These are phyloP conservation scores for Gnomoniopsis smithogilvyi DNA, from an alignment of 2,329 filamentous ascomycete genomes.

Conservation along the genomic window DNA sequence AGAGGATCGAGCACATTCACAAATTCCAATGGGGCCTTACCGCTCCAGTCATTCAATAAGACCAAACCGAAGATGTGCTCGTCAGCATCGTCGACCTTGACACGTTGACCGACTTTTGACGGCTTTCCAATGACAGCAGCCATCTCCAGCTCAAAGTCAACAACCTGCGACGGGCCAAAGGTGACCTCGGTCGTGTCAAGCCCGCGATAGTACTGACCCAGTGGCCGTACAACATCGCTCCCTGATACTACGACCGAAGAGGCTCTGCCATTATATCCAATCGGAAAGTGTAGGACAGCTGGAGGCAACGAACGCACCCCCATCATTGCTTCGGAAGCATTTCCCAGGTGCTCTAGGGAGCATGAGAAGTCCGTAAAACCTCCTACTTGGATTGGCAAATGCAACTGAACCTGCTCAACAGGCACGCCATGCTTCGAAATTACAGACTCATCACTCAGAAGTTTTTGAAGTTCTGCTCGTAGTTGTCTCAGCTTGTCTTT, in stretches of 20 bases:
- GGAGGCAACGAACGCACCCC: slow-evolving; percentile 37
- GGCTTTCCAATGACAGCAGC: slow-evolving; percentile 42
- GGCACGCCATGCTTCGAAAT: slow-evolving; percentile 24
- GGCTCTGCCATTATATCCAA: slow-evolving; percentile 52
- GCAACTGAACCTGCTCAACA: slow-evolving; percentile 40
- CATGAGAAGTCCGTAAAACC: slow-evolving; percentile 59
- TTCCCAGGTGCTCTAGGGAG: slow-evolving; percentile 49
- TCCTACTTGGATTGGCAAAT: slow-evolving; percentile 52
- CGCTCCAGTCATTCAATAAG: slow-evolving; percentile 60
- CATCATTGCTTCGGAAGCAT: slow-evolving; percentile 32
- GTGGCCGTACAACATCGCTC: slow-evolving; percentile 43
- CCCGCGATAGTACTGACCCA: slow-evolving; percentile 36
- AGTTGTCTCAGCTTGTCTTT: slow-evolving; percentile 17
- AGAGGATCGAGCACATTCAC: slow-evolving; percentile 13
- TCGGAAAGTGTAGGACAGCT: slow-evolving; percentile 45
- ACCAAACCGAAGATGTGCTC: slow-evolving; percentile 62
- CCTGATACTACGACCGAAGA: slow-evolving; percentile 50
- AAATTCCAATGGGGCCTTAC: slow-evolving; percentile 32
- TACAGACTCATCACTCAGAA: slow-evolving; percentile 17
- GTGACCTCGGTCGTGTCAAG: slow-evolving; percentile 21
- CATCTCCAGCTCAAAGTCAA: slow-evolving; percentile 44
- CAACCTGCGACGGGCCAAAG: slow-evolving; percentile 28
- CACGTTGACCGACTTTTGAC: slow-evolving; percentile 29
- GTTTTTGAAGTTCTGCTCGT: slow-evolving; percentile 17
- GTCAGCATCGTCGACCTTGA: slow-evolving; percentile 45